Evolutionary conservation across 1,284 basidiomycete species (phyloP).

Genomic region (Moniliella sp.): DNA sequence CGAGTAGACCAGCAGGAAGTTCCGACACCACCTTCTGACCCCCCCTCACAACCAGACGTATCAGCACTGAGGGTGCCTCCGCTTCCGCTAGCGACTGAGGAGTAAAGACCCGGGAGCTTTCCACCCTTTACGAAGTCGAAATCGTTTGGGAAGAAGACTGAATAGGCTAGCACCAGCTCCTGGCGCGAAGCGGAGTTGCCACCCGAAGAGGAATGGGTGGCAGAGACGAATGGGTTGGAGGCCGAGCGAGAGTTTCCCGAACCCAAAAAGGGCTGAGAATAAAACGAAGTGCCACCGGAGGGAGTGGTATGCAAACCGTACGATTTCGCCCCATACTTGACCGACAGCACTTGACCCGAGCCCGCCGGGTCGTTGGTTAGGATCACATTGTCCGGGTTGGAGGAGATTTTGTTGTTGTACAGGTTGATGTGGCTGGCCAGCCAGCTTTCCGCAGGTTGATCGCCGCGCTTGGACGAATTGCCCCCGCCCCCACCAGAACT

Average conservation of each 20-base stretch:
- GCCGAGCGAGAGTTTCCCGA: too few species aligned
- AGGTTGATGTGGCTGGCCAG: neutral
- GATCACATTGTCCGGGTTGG: neutral
- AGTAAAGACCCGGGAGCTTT: slow-evolving; percentile 11
- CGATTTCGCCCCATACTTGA: too few species aligned
- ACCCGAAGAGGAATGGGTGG: too few species aligned
- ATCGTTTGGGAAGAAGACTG: slow-evolving; percentile 10
- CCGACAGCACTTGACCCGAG: too few species aligned
- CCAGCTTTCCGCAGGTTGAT: too few species aligned
- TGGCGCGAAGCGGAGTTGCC: neutral
- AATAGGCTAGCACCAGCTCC: slow-evolving; percentile 16
- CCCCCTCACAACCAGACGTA: slow-evolving; percentile 2
- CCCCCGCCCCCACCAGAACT: too few species aligned
- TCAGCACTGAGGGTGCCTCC: slow-evolving; percentile 1
- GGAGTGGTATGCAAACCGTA: neutral
- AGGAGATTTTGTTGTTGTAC: neutral
- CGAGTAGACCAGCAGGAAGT: slow-evolving; percentile 33
- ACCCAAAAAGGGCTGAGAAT: neutral
- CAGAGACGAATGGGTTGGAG: too few species aligned
- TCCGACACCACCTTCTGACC: slow-evolving; percentile 28
- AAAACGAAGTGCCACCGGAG: neutral
- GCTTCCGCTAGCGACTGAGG: neutral
- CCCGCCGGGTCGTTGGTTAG: slow-evolving; percentile 1
- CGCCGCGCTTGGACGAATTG: too few species aligned
- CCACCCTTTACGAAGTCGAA: slow-evolving; percentile 15